Evolutionary conservation across 1,284 basidiomycete genomes (phyloP).

Genomic region (Irpex lacteus): DNA sequence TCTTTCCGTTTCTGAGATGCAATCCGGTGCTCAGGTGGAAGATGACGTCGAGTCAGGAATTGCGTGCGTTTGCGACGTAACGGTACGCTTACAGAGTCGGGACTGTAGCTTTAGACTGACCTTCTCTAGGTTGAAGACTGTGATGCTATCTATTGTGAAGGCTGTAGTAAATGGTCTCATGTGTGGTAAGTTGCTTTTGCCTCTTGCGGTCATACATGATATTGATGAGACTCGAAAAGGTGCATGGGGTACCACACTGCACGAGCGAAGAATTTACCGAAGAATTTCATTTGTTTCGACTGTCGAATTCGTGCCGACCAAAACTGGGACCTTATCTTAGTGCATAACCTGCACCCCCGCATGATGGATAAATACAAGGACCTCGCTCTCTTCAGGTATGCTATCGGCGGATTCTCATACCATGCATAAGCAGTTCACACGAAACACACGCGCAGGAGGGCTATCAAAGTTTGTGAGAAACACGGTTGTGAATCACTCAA

Average conservation of each 20-base stretch:
- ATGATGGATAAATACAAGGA: slow-evolving; percentile 64
- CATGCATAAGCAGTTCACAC: background rate
- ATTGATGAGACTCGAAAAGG: slow-evolving; percentile 42
- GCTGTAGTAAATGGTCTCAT: slow-evolving; percentile 71
- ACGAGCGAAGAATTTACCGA: slow-evolving; percentile 53
- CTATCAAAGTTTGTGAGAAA: slow-evolving; percentile 67
- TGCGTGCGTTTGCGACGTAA: slow-evolving; percentile 65
- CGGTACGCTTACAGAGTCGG: slow-evolving; percentile 33
- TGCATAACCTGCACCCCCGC: slow-evolving; percentile 49
- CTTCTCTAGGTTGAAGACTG: slow-evolving; percentile 45
- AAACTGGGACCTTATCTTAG: slow-evolving; percentile 65
- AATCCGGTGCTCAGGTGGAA: slow-evolving; percentile 13
- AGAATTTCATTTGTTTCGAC: slow-evolving; percentile 63
- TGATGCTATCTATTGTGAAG: slow-evolving; percentile 58
- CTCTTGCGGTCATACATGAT: background rate
- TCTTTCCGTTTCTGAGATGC: slow-evolving; percentile 6
- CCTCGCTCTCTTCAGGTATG: slow-evolving; percentile 65
- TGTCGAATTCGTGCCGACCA: slow-evolving; percentile 63
- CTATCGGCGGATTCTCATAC: background rate
- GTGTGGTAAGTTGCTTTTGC: slow-evolving; percentile 49
- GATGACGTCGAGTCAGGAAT: slow-evolving; percentile 23
- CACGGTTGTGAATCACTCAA: slow-evolving; percentile 44
- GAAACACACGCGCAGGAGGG: slow-evolving; percentile 44
- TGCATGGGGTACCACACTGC: slow-evolving; percentile 75
- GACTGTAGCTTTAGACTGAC: background rate